Percentiles rank a stretch among this genome's conserved stretches.
phyloP scores from a whole-genome alignment of 163 green algal species.

The Coccomyxa subellipsoidea region DNA sequence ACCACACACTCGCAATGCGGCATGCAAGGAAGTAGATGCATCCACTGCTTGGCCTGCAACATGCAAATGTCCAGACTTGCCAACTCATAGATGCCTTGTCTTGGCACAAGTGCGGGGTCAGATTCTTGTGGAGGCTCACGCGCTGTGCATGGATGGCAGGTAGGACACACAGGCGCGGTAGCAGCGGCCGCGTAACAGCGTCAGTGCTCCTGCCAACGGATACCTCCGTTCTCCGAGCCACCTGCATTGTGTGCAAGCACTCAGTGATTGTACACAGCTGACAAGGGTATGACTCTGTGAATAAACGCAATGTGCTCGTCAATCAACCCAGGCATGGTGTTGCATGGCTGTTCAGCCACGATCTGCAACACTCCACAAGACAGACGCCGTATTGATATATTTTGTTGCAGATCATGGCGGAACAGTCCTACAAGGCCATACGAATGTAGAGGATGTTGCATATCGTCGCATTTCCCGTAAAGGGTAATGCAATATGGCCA shows the following conservation, averaged over 20 bases:
- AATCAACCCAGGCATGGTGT: not conserved
- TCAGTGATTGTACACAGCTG: not conserved
- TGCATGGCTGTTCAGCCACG: not conserved
- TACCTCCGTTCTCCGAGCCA: slow-evolving; percentile 76
- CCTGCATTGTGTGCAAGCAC: not conserved
- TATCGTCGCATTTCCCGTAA: no score
- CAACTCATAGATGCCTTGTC: not conserved
- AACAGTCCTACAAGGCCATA: not conserved
- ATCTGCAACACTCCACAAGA: not conserved
- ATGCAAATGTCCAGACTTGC: not conserved
- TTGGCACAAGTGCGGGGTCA: no score
- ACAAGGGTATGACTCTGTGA: not conserved
- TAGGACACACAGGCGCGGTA: slow-evolving; percentile 42
- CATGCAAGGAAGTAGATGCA: no score
- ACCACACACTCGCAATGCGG: no score
- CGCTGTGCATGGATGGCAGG: not conserved
- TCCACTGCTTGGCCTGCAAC: not conserved
- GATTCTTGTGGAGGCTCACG: no score
- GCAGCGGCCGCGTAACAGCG: slow-evolving; percentile 33
- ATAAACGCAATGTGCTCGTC: not conserved
- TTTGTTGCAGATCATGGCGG: not conserved
- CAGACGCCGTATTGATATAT: not conserved
- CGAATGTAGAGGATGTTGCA: not conserved
- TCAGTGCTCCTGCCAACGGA: slow-evolving; percentile 46
- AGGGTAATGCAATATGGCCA: no score